A percentile compares a stretch with the other conserved stretches of the same genome.
Evolutionary conservation across 768 basidiomycete genomes (phyloP).

Genomic region (Tylopilus rubrobrunneus): DNA sequence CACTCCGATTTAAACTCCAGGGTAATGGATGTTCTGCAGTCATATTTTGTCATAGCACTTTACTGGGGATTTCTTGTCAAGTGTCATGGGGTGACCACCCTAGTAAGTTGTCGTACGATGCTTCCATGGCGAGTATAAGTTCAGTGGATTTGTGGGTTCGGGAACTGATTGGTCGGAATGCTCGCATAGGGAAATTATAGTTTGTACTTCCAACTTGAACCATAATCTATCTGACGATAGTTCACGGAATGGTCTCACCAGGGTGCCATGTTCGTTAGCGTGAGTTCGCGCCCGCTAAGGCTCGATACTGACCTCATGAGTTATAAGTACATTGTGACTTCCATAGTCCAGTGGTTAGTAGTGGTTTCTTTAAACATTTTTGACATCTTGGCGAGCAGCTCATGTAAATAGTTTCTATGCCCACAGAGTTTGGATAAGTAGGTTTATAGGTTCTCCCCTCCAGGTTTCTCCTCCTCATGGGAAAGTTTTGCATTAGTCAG

Average conservation of each 20-base stretch:
- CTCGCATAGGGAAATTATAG: neutral
- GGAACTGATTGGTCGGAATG: neutral
- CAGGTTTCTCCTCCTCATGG: neutral
- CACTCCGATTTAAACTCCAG: neutral
- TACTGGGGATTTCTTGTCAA: neutral
- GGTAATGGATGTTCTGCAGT: neutral
- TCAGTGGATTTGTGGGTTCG: neutral
- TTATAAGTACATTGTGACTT: constrained; percentile 1
- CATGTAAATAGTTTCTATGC: constrained; percentile 7
- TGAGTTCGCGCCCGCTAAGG: neutral
- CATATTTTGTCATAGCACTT: neutral
- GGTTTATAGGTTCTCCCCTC: neutral
- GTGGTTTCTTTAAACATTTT: neutral
- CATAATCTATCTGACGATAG: neutral
- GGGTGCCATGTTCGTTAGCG: neutral
- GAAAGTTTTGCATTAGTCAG: constrained; percentile 1
- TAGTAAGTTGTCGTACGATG: neutral
- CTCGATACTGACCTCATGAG: neutral
- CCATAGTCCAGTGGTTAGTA: constrained; percentile 12
- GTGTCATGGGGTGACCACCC: neutral
- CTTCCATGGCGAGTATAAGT: constrained; percentile 4
- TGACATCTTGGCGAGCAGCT: neutral
- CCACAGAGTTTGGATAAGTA: constrained; percentile 15
- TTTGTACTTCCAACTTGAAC: neutral
- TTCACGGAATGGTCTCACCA: neutral